A percentile compares a stretch with the other conserved stretches of the same genome.
Evolutionary conservation across 805 yeast genomes (phyloP).

Genomic region (Spathaspora arborariae): DNA sequence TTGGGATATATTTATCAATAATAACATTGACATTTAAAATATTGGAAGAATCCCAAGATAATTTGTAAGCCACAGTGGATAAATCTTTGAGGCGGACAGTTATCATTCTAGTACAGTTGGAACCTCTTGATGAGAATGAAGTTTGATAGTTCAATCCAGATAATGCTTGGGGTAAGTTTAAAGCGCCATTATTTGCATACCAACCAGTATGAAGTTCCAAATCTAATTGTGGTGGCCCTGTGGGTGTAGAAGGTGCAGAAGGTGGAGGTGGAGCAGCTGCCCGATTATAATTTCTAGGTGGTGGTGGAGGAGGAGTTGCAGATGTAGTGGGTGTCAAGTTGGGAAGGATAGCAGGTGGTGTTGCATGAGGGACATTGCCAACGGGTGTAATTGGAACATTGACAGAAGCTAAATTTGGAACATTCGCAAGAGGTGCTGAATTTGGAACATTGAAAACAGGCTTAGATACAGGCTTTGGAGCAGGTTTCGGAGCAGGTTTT

Average conservation of each 20-base stretch:
- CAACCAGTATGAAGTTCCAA: conserved; percentile 44
- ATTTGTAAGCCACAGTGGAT: conserved; percentile 28
- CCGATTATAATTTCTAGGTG: conserved; percentile 18
- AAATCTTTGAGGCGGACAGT: conserved; percentile 42
- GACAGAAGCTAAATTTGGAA: background rate
- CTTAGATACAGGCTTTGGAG: background rate
- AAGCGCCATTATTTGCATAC: conserved; percentile 34
- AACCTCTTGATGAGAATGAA: conserved; percentile 11
- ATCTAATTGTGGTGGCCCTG: conserved; percentile 34
- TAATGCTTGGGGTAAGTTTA: conserved; percentile 35
- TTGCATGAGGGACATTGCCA: background rate
- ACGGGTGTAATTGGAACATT: no score
- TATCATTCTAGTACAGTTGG: conserved; percentile 21
- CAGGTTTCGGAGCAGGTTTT: conserved; percentile 2
- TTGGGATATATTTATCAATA: conserved; percentile 34
- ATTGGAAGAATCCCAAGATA: conserved; percentile 38
- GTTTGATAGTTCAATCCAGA: conserved; percentile 31
- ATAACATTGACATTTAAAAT: conserved; percentile 18
- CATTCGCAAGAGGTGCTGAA: background rate
- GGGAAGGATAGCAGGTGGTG: background rate
- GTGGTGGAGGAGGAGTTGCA: conserved; percentile 11
- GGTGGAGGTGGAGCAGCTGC: conserved; percentile 7
- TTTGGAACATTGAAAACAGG: background rate
- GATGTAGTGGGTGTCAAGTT: background rate
- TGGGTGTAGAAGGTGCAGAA: conserved; percentile 10